phyloP scores from a whole-genome alignment of 2,329 filamentous ascomycete species.

The Coniochaeta sp. region DNA sequence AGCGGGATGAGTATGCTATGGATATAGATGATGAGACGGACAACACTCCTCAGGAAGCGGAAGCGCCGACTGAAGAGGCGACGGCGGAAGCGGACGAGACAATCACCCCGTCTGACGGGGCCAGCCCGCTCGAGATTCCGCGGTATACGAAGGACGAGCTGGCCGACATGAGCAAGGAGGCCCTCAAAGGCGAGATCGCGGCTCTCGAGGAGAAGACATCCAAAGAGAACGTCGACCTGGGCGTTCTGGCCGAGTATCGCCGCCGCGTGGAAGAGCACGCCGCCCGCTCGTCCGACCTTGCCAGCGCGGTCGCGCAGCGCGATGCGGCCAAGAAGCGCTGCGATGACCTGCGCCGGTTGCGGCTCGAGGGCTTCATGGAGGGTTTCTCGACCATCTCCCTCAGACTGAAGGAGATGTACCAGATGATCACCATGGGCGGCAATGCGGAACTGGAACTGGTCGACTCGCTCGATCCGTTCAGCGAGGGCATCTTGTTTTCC shows the following conservation, averaged over 20 bases:
- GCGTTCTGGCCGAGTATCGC: conserved; percentile 50
- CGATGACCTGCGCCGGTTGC: conserved; percentile 82
- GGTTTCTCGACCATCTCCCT: conserved; percentile 92
- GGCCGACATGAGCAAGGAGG: conserved; percentile 56
- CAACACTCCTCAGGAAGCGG: conserved; percentile 15
- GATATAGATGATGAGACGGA: conserved; percentile 15
- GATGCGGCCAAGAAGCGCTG: conserved; percentile 87
- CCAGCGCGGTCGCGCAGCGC: conserved; percentile 66
- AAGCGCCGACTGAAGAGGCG: conserved; percentile 20
- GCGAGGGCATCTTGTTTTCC: conserved; percentile 91
- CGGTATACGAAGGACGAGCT: conserved; percentile 69
- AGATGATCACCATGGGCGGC: conserved; percentile 99
- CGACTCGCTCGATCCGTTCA: conserved; percentile 92
- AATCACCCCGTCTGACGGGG: conserved; percentile 13
- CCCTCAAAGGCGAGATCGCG: conserved; percentile 54
- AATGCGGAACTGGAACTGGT: conserved; percentile 97
- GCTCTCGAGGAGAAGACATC: conserved; percentile 65
- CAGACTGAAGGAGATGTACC: conserved; percentile 98
- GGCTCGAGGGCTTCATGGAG: conserved; percentile 96
- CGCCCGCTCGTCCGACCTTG: conserved; percentile 65
- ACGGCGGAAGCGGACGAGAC: conserved; percentile 22
- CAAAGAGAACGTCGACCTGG: conserved; percentile 79
- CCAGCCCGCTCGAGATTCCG: conserved; percentile 56
- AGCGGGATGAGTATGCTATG: not conserved
- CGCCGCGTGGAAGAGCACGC: conserved; percentile 31